Conservation (phyloP, 2,329 filamentous ascomycete genomes). For the Hypocrella siamensis region DNA sequence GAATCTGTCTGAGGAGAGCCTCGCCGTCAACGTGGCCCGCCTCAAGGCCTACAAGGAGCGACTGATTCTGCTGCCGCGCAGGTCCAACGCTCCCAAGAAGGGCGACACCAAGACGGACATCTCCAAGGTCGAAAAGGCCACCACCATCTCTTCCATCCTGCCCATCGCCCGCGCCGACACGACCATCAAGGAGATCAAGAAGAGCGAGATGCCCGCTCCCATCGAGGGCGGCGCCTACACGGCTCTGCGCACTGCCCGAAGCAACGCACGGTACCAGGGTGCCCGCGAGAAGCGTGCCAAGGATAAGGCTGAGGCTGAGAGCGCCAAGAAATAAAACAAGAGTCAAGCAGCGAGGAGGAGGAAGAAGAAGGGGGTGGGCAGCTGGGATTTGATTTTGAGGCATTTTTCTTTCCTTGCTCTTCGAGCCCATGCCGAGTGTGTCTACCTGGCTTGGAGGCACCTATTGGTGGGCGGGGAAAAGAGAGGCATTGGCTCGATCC, state of each 20-base stretch:
- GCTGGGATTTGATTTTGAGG: too few relatives aligned
- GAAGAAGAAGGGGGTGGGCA: slow-evolving; percentile 21
- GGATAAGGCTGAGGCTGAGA: slow-evolving; percentile 73
- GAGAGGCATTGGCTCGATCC: too few relatives aligned
- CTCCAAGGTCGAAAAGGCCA: slow-evolving; percentile 45
- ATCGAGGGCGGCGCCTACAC: slow-evolving; percentile 74
- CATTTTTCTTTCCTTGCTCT: slow-evolving; percentile 10
- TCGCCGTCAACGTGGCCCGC: slow-evolving; percentile 88
- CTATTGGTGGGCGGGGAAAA: too few relatives aligned
- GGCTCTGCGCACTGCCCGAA: slow-evolving; percentile 70
- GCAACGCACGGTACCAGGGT: slow-evolving; percentile 68
- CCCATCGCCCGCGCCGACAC: slow-evolving; percentile 56
- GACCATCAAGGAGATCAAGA: slow-evolving; percentile 61
- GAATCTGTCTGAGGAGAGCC: slow-evolving; percentile 93
- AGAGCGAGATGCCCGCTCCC: slow-evolving; percentile 61
- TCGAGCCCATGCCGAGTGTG: too few relatives aligned
- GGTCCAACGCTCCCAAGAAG: slow-evolving; percentile 84
- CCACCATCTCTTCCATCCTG: slow-evolving; percentile 34
- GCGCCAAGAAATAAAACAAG: slow-evolving; percentile 66
- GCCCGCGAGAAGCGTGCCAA: slow-evolving; percentile 84
- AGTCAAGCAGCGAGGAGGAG: slow-evolving; percentile 13
- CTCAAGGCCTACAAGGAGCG: slow-evolving; percentile 96
- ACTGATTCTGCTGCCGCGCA: slow-evolving; percentile 95
- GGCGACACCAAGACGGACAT: slow-evolving; percentile 79
- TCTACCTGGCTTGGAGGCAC: too few relatives aligned